Conservation (phyloP, 164 flowering plant genomes). For the Macadamia tetraphylla region DNA sequence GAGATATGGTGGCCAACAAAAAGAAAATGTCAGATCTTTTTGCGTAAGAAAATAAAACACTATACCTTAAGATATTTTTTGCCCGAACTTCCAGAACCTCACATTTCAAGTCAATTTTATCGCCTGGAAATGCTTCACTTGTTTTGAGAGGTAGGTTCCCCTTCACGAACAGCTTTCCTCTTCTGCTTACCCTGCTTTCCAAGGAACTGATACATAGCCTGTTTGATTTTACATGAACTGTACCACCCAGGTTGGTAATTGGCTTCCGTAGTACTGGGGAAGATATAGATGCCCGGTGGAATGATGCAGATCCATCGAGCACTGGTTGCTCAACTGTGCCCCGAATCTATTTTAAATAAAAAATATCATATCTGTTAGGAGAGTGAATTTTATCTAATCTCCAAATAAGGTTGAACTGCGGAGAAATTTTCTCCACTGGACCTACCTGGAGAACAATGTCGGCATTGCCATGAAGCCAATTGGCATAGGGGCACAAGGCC, state of each 20-base stretch:
- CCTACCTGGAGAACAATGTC: slow-evolving; percentile 79
- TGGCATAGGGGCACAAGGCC: slow-evolving; percentile 85
- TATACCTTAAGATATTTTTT: slow-evolving; percentile 79
- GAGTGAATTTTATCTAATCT: not conserved
- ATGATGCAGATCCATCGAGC: slow-evolving; percentile 89
- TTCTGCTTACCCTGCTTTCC: slow-evolving; percentile 89
- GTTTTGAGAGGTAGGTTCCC: slow-evolving; percentile 82
- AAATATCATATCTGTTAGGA: not conserved
- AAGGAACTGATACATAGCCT: slow-evolving; percentile 66
- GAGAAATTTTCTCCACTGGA: slow-evolving; percentile 2
- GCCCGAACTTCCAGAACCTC: slow-evolving; percentile 93
- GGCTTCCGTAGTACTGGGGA: slow-evolving; percentile 91
- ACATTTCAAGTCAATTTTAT: slow-evolving; percentile 91
- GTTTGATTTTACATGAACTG: slow-evolving; percentile 81
- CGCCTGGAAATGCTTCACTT: slow-evolving; percentile 64
- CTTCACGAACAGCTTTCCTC: slow-evolving; percentile 75
- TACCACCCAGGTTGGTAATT: slow-evolving; percentile 85
- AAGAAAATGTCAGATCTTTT: not conserved
- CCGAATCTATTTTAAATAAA: slow-evolving; percentile 51
- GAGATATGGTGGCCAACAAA: not conserved
- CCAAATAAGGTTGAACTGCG: not conserved
- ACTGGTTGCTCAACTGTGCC: slow-evolving; percentile 97
- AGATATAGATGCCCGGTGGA: slow-evolving; percentile 88
- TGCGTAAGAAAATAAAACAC: not conserved
- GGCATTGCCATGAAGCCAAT: slow-evolving; percentile 98